Conservation (phyloP, 225 moss, liverwort and hornwort genomes). For the Bryoerythrophyllum caledonicum region DNA sequence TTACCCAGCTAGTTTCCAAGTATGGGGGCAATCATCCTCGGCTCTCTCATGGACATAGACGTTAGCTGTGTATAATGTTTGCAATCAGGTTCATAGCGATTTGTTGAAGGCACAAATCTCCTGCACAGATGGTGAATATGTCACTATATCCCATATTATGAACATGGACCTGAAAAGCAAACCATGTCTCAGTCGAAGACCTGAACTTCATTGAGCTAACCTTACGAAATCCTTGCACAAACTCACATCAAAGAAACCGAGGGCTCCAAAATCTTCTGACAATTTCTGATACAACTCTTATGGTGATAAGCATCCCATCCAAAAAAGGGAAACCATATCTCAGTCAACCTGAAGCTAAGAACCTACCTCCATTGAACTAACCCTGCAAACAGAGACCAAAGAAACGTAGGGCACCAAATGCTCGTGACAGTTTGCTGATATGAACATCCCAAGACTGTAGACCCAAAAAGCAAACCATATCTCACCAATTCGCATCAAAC, state of each 20-base stretch:
- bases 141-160: too few relatives aligned
- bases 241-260: too few relatives aligned
- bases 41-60: constrained; percentile 1
- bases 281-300: too few relatives aligned
- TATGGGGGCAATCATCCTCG: not conserved
- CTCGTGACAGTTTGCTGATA: not conserved
- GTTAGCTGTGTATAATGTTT: not conserved
- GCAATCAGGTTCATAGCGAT: not conserved
- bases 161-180: too few relatives aligned
- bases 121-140: not conserved
- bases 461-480: not conserved
- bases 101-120: not conserved
- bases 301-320: too few relatives aligned
- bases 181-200: too few relatives aligned
- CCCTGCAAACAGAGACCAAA: not conserved
- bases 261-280: too few relatives aligned
- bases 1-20: not conserved
- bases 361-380: not conserved
- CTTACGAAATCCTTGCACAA: too few relatives aligned
- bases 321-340: too few relatives aligned
- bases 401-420: too few relatives aligned
- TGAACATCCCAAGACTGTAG: too few relatives aligned
- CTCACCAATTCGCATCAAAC: not conserved
- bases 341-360: not conserved
- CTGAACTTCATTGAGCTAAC: too few relatives aligned